Evolutionary conservation across 768 basidiomycete genomes (phyloP).

Genomic region (Kwoniella sp.): DNA sequence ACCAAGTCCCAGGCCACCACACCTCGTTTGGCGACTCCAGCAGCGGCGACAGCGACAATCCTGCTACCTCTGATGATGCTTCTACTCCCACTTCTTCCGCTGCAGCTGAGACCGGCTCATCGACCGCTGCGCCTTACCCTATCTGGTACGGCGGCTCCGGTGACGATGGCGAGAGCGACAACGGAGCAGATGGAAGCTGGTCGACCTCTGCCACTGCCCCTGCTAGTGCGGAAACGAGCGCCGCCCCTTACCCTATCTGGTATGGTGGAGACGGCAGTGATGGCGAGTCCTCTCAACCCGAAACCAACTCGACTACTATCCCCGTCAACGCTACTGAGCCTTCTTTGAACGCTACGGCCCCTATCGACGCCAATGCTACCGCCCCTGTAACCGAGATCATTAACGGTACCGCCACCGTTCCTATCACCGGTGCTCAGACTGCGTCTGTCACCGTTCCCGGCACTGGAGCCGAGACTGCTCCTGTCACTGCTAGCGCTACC

Average conservation of each 20-base stretch:
- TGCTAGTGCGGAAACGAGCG: conserved; percentile 17
- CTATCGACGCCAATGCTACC: conserved; percentile 1
- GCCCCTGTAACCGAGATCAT: conserved; percentile 2
- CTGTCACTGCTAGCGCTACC: conserved; percentile 12
- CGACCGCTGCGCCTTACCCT: conserved; percentile 9
- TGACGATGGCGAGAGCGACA: not conserved
- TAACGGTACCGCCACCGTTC: conserved; percentile 18
- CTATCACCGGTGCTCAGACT: conserved; percentile 20
- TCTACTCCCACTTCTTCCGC: conserved; percentile 11
- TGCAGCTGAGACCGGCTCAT: conserved; percentile 16
- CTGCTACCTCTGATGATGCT: conserved; percentile 3
- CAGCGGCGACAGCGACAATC: conserved; percentile 5
- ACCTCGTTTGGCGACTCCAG: conserved; percentile 15
- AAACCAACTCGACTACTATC: not conserved
- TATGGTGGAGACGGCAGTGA: conserved; percentile 22
- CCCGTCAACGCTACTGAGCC: conserved; percentile 4
- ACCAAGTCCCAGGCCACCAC: conserved; percentile 14
- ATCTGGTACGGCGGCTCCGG: conserved; percentile 16
- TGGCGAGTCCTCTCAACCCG: not conserved
- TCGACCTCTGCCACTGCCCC: conserved; percentile 5
- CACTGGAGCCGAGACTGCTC: conserved; percentile 1
- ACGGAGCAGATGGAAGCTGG: not conserved
- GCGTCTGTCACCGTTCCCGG: conserved; percentile 4
- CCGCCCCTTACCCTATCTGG: conserved; percentile 19
- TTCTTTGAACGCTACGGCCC: not conserved